Evolutionary conservation across 2,329 filamentous ascomycete species (phyloP).

Genomic region (Trematosphaeria pertusa): DNA sequence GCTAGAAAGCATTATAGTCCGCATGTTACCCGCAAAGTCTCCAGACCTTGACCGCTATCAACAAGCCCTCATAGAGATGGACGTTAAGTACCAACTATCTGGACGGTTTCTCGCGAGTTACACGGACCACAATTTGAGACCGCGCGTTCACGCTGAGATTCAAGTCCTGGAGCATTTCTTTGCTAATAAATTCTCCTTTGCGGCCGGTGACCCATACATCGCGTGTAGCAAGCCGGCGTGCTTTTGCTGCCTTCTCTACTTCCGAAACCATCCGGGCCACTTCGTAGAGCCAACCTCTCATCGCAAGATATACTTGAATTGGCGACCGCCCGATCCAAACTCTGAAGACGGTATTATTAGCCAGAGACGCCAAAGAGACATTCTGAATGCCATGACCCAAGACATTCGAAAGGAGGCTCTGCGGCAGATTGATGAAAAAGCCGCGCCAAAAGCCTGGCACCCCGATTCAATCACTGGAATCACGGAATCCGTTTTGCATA

Average conservation of each 20-base stretch:
- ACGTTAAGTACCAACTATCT: slow-evolving; percentile 33
- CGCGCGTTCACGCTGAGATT: slow-evolving; percentile 55
- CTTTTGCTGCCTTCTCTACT: slow-evolving; percentile 57
- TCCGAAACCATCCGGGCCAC: slow-evolving; percentile 48
- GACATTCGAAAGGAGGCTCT: slow-evolving; percentile 21
- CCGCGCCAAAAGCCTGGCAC: slow-evolving; percentile 11
- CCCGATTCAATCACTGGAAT: slow-evolving; percentile 20
- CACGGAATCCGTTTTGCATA: neutral
- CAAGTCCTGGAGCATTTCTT: slow-evolving; percentile 58
- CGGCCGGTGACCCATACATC: slow-evolving; percentile 53
- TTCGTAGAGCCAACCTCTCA: slow-evolving; percentile 39
- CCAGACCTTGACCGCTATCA: slow-evolving; percentile 20
- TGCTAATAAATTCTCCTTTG: slow-evolving; percentile 40
- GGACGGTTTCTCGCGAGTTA: slow-evolving; percentile 33
- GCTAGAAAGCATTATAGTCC: slow-evolving; percentile 16
- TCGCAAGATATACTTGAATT: slow-evolving; percentile 52
- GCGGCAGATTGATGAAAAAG: slow-evolving; percentile 15
- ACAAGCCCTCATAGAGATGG: slow-evolving; percentile 30
- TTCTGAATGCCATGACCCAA: slow-evolving; percentile 19
- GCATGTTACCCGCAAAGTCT: slow-evolving; percentile 33
- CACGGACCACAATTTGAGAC: slow-evolving; percentile 29
- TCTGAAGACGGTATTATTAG: neutral
- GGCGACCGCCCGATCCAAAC: slow-evolving; percentile 44
- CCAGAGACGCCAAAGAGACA: slow-evolving; percentile 13
- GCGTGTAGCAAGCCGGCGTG: slow-evolving; percentile 62